Evolutionary conservation across 192 early-diverging fungal species (phyloP).

Genomic region (Diversispora epigaea): DNA sequence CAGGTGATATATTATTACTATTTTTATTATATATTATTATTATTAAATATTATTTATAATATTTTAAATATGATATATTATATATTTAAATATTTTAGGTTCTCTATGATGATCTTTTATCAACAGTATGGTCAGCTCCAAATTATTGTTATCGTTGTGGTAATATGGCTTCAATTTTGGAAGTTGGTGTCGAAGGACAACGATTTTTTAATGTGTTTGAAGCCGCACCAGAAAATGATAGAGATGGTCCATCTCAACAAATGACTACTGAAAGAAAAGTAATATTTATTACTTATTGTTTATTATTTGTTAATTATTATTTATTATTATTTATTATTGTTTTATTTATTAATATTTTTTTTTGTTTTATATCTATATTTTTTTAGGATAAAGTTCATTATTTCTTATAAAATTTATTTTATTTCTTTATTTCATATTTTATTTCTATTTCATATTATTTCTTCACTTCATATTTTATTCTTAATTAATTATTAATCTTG

Average conservation of each 20-base stretch:
- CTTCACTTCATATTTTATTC: too few species aligned
- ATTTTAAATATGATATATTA: conserved; percentile 16
- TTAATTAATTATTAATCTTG: too few species aligned
- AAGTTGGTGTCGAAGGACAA: conserved; percentile 72
- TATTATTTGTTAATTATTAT: background rate
- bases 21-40: background rate
- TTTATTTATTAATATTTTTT: too few species aligned
- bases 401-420: conserved; percentile 35
- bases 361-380: background rate
- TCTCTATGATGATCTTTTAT: conserved; percentile 79
- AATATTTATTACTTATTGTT: background rate
- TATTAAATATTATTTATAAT: conserved; percentile 9
- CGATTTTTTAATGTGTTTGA: conserved; percentile 89
- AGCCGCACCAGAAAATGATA: conserved; percentile 77
- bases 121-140: conserved; percentile 86
- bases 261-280: conserved; percentile 33
- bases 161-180: conserved; percentile 80
- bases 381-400: conserved; percentile 41
- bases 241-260: conserved; percentile 44
- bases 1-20: conserved; percentile 43
- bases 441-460: too few species aligned
- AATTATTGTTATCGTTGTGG: conserved; percentile 88
- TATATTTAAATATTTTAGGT: conserved; percentile 51
- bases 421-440: too few species aligned
- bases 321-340: background rate